A percentile compares a stretch with the other conserved stretches of the same genome.
These are phyloP conservation scores for Paragyromitra xinjiangensis DNA, from an alignment of 495 filamentous ascomycete genomes.

Conservation along the genomic window DNA sequence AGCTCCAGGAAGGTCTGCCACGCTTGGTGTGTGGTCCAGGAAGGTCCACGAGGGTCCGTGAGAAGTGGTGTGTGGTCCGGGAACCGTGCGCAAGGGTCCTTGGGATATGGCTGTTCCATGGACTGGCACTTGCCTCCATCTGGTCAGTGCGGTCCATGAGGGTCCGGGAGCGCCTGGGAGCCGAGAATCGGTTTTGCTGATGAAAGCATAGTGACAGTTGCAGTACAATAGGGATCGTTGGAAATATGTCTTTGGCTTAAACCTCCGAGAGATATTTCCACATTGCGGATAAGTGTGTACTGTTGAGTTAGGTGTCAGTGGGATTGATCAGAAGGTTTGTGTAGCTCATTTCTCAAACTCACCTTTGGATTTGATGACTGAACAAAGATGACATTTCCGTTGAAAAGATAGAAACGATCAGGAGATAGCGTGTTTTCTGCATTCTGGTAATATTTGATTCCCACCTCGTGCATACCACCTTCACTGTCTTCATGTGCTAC, in stretches of 20 bases:
- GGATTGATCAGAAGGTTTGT: background rate
- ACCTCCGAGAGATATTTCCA: background rate
- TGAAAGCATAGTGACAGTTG: constrained; percentile 4
- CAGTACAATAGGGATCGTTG: background rate
- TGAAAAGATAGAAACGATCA: background rate
- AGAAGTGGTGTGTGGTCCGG: too few species aligned
- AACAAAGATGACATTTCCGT: background rate
- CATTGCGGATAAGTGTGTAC: background rate
- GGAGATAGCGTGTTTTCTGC: background rate
- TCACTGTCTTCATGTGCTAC: background rate
- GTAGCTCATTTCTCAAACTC: background rate
- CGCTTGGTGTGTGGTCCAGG: too few species aligned
- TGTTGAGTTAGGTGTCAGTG: background rate
- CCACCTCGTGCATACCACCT: background rate
- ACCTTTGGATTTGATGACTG: background rate
- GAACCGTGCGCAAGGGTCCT: too few species aligned
- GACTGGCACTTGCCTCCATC: too few species aligned
- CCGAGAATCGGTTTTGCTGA: too few species aligned
- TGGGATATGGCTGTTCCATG: too few species aligned
- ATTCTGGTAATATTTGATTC: constrained; percentile 3
- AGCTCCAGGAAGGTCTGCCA: too few species aligned
- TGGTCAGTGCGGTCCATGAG: too few species aligned
- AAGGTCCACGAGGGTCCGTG: too few species aligned
- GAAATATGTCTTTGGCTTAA: background rate
- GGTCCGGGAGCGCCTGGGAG: too few species aligned